A percentile compares a stretch with the other conserved stretches of the same genome.
Conservation (phyloP, 345 rosid species). For the Sisymbrium altissimum region DNA sequence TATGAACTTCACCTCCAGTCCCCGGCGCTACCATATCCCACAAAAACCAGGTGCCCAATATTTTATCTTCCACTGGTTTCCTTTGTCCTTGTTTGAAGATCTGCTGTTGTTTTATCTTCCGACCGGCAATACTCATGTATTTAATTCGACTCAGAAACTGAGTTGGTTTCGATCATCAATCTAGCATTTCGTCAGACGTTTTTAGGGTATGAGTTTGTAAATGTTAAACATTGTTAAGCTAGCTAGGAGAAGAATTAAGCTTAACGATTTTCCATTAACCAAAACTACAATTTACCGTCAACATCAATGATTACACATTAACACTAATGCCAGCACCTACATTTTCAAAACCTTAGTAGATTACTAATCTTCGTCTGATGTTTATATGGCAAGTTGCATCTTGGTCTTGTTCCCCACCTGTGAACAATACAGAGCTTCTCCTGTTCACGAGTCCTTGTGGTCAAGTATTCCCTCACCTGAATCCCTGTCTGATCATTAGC, state of each 20-base stretch:
- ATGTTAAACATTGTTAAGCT: neutral
- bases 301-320: neutral
- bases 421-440: neutral
- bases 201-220: neutral
- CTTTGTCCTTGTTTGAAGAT: no score
- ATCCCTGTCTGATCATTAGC: constrained; percentile 8
- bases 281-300: neutral
- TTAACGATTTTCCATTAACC: neutral
- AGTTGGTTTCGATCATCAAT: neutral
- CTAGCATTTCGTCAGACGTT: neutral
- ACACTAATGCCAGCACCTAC: neutral
- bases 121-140: no score
- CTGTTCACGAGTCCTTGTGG: neutral
- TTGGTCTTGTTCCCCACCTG: neutral
- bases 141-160: no score
- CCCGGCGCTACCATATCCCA: no score
- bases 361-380: neutral
- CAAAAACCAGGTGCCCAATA: no score
- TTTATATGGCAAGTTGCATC: neutral
- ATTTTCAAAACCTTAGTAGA: neutral
- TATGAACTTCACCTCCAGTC: no score
- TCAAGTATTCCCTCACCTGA: neutral
- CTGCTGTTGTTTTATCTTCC: no score
- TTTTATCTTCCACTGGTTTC: no score
- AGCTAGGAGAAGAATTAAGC: neutral